phyloP scores from a whole-genome alignment of 768 basidiomycete genomes.

The Hericium coralloides region DNA sequence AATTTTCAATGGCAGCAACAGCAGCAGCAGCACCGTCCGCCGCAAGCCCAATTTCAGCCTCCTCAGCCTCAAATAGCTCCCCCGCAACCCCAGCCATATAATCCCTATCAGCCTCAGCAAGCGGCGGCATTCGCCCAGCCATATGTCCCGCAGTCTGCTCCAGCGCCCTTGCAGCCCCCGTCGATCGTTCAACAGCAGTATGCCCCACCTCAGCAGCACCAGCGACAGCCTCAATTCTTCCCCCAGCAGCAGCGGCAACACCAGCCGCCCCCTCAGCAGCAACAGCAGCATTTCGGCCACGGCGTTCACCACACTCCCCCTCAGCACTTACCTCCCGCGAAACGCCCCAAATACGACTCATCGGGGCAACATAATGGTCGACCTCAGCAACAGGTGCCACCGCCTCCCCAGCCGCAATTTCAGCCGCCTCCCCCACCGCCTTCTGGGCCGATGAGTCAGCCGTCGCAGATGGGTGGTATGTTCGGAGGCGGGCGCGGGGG shows the following conservation, averaged over 20 bases:
- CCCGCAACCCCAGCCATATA: slow-evolving; percentile 55
- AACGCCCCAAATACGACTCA: slow-evolving; percentile 76
- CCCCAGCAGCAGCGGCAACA: slow-evolving; percentile 32
- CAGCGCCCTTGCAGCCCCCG: slow-evolving; percentile 42
- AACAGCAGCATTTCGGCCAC: slow-evolving; percentile 21
- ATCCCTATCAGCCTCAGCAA: slow-evolving; percentile 60
- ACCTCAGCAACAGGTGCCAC: slow-evolving; percentile 41
- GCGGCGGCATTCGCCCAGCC: slow-evolving; percentile 54
- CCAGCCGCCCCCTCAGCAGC: slow-evolving; percentile 30
- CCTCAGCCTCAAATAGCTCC: slow-evolving; percentile 47
- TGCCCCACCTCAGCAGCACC: slow-evolving; percentile 24
- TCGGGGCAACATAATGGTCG: slow-evolving; percentile 35
- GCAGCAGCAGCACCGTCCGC: slow-evolving; percentile 45
- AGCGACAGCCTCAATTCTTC: slow-evolving; percentile 38
- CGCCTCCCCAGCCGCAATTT: slow-evolving; percentile 60
- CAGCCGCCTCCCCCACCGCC: slow-evolving; percentile 45
- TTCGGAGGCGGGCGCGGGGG: slow-evolving; percentile 29
- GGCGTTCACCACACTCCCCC: slow-evolving; percentile 52
- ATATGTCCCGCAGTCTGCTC: slow-evolving; percentile 55
- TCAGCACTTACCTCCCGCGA: slow-evolving; percentile 85
- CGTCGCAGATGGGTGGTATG: slow-evolving; percentile 21
- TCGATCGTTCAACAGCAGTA: slow-evolving; percentile 31
- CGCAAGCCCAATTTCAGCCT: slow-evolving; percentile 40
- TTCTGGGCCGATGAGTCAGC: slow-evolving; percentile 25
- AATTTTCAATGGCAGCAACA: slow-evolving; percentile 54